Conservation (phyloP, 2,329 filamentous ascomycete species). For the Fusarium sp. region DNA sequence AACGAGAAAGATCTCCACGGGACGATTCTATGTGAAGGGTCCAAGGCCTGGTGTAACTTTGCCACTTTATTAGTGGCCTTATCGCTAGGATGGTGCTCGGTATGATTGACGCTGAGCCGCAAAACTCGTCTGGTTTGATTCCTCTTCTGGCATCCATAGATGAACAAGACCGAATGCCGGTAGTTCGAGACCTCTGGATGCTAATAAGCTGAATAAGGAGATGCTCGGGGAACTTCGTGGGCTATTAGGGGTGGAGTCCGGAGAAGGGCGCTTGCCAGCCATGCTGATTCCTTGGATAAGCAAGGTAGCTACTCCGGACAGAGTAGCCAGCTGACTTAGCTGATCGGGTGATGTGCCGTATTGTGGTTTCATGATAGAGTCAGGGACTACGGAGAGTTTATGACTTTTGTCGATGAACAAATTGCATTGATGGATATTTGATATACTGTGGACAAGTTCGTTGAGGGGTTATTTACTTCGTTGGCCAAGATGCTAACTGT, state of each 20-base stretch:
- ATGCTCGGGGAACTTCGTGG: conserved; percentile 3
- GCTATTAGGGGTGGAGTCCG: conserved; percentile 18
- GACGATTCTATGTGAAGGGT: conserved; percentile 1
- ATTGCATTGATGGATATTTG: neutral
- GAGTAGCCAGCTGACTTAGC: neutral
- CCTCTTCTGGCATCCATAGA: neutral
- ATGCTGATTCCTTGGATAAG: conserved; percentile 2
- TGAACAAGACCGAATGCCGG: conserved; percentile 10
- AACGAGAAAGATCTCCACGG: neutral
- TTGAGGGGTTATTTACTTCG: neutral
- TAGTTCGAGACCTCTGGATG: conserved; percentile 13
- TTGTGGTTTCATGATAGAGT: neutral
- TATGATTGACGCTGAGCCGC: neutral
- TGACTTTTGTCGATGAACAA: neutral
- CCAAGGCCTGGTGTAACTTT: neutral
- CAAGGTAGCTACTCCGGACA: neutral
- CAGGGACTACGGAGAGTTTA: no score
- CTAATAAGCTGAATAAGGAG: conserved; percentile 20
- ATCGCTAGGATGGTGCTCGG: neutral
- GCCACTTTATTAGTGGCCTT: neutral
- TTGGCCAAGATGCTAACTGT: neutral
- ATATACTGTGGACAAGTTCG: neutral
- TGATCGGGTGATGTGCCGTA: conserved; percentile 12
- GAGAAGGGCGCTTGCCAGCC: conserved; percentile 11
- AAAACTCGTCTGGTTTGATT: neutral